phyloP scores from a whole-genome alignment of 2,329 filamentous ascomycete species.

The Aspergillus costaricaensis region DNA sequence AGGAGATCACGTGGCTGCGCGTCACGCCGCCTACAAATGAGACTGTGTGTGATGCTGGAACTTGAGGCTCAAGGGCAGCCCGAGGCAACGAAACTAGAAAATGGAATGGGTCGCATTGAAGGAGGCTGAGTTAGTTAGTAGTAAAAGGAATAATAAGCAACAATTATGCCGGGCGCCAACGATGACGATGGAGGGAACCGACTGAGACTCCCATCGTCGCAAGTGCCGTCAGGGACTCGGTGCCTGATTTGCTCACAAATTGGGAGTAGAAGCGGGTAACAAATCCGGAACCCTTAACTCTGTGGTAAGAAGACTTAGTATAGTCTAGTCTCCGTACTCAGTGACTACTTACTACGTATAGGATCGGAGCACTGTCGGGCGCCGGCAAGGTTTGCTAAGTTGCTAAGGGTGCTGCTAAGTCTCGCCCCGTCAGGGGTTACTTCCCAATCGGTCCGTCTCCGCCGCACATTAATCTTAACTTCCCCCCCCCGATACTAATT shows the following conservation, averaged over 20 bases:
- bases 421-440: background rate
- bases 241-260: background rate
- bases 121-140: background rate
- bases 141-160: too few species aligned
- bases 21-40: background rate
- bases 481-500: too few species aligned
- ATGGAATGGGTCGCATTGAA: background rate
- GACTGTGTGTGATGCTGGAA: too few species aligned
- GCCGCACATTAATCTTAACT: background rate
- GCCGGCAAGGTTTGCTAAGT: conserved; percentile 1
- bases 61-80: too few species aligned
- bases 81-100: background rate
- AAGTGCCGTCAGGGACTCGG: background rate
- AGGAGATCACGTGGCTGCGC: background rate
- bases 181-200: background rate
- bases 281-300: background rate
- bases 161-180: background rate
- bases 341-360: too few species aligned
- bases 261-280: background rate
- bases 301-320: too few species aligned
- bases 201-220: background rate
- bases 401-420: background rate
- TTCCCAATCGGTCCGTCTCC: background rate
- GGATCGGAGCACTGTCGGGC: background rate
- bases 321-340: too few species aligned